Evolutionary conservation across 2,329 filamentous ascomycete species (phyloP).

Genomic region (Penicillium sp.): DNA sequence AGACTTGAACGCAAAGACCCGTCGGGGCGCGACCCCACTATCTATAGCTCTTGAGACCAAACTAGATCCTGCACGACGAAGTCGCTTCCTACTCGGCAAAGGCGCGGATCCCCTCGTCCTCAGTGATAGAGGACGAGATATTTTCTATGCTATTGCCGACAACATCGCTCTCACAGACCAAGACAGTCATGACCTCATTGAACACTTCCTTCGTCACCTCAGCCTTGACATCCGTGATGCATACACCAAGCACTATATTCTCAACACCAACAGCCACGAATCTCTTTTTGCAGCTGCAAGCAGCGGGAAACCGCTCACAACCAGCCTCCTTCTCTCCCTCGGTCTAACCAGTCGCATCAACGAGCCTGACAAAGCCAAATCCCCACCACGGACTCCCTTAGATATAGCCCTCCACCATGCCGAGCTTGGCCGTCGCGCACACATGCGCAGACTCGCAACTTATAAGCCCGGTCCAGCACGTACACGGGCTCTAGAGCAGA

Average conservation of each 20-base stretch:
- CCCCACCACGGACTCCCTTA: conserved; percentile 15
- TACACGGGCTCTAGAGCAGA: conserved; percentile 14
- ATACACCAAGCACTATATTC: conserved; percentile 20
- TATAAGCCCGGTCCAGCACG: conserved; percentile 17
- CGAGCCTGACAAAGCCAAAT: conserved; percentile 6
- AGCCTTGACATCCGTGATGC: conserved; percentile 7
- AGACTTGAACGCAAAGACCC: conserved; percentile 21
- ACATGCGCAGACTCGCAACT: conserved; percentile 18
- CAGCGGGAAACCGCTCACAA: conserved; percentile 17
- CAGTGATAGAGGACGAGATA: conserved; percentile 17
- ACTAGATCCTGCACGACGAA: conserved; percentile 18
- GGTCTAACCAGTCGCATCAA: conserved; percentile 20
- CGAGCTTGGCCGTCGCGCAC: conserved; percentile 17
- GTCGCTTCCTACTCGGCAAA: conserved; percentile 19
- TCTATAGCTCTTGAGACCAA: conserved; percentile 22
- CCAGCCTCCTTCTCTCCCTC: conserved; percentile 20
- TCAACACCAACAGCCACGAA: conserved; percentile 7
- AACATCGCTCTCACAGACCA: conserved; percentile 23
- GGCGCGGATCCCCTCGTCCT: conserved; percentile 18
- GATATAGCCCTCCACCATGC: conserved; percentile 22
- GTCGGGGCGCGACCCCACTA: conserved; percentile 21
- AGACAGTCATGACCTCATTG: conserved; percentile 22
- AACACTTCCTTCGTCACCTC: conserved; percentile 16
- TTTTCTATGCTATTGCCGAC: conserved; percentile 22
- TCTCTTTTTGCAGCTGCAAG: conserved; percentile 18